phyloP scores from a whole-genome alignment of 2,329 filamentous ascomycete species.

The Plectosphaerella cucumerina region DNA sequence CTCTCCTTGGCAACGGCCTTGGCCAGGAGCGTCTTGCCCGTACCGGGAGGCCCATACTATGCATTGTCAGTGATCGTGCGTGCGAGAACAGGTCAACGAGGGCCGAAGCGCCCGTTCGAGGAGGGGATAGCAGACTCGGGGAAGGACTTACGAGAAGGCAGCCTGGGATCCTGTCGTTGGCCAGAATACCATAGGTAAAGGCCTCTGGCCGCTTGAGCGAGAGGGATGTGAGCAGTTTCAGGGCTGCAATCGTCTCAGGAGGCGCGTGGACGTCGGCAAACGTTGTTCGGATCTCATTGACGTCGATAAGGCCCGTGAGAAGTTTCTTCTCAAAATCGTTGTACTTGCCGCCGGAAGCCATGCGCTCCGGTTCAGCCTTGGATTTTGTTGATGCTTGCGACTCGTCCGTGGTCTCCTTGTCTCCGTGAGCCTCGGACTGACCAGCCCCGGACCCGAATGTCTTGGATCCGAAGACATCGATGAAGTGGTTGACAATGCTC shows the following conservation, averaged over 20 bases:
- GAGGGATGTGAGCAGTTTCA: slow-evolving; percentile 84
- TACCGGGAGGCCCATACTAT: slow-evolving; percentile 77
- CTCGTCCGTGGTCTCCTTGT: slow-evolving; percentile 13
- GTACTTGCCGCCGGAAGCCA: slow-evolving; percentile 34
- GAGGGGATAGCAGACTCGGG: too few relatives aligned
- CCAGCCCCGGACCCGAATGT: slow-evolving; percentile 3
- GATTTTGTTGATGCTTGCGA: slow-evolving; percentile 1
- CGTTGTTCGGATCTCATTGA: slow-evolving; percentile 76
- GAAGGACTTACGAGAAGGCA: slow-evolving; percentile 52
- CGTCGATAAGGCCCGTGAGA: slow-evolving; percentile 75
- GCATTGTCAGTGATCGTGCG: too few relatives aligned
- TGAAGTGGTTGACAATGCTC: slow-evolving; percentile 7
- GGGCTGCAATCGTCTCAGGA: slow-evolving; percentile 74
- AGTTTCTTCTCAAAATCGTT: slow-evolving; percentile 81
- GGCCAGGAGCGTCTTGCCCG: slow-evolving; percentile 66
- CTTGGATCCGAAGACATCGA: slow-evolving; percentile 13
- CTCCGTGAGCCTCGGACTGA: slow-evolving; percentile 10
- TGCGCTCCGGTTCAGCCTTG: slow-evolving; percentile 11
- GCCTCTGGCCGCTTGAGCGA: slow-evolving; percentile 85
- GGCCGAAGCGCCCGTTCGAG: too few relatives aligned
- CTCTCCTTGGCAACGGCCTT: slow-evolving; percentile 67
- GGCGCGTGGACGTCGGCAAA: slow-evolving; percentile 86
- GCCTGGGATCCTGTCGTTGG: slow-evolving; percentile 85
- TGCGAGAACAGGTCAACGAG: too few relatives aligned
- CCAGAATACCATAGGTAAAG: slow-evolving; percentile 92